A percentile compares a stretch with the other conserved stretches of the same genome.
phyloP scores from a whole-genome alignment of 495 filamentous ascomycete species.

The Penicillium coffeae region DNA sequence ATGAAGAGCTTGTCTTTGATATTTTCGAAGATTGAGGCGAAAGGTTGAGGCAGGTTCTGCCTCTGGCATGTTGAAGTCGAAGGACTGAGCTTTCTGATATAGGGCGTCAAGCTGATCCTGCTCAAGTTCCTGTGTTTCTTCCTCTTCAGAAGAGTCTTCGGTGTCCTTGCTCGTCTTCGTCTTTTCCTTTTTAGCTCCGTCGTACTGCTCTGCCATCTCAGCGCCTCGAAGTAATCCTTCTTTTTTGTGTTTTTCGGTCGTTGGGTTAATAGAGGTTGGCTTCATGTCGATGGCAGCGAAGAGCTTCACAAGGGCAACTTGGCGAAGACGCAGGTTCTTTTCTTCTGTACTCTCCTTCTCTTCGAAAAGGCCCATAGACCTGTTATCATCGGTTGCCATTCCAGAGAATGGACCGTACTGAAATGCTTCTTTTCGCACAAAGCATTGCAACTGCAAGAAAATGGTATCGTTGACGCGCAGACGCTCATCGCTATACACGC shows the following conservation, averaged over 20 bases:
- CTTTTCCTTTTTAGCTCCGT: constrained; percentile 56
- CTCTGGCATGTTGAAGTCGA: constrained; percentile 89
- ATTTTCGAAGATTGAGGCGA: constrained; percentile 77
- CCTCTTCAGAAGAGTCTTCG: constrained; percentile 57
- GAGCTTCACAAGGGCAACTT: constrained; percentile 81
- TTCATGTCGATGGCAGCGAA: constrained; percentile 86
- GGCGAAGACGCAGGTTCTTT: constrained; percentile 74
- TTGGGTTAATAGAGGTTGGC: constrained; percentile 48
- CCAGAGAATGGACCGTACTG: constrained; percentile 53
- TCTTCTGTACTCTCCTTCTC: constrained; percentile 84
- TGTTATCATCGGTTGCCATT: constrained; percentile 59
- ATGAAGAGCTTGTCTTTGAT: constrained; percentile 90
- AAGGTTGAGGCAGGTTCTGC: constrained; percentile 80
- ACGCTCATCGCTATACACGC: constrained; percentile 84
- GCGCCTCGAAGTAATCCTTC: constrained; percentile 80
- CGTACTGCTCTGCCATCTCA: constrained; percentile 77
- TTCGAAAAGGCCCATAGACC: constrained; percentile 68
- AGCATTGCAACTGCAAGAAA: constrained; percentile 81
- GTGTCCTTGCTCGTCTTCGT: constrained; percentile 31
- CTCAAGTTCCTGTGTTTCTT: constrained; percentile 88
- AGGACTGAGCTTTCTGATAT: constrained; percentile 94
- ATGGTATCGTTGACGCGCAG: constrained; percentile 89
- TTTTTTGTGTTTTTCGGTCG: constrained; percentile 71
- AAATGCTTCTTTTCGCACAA: constrained; percentile 70
- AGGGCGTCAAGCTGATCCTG: constrained; percentile 92